Base-by-base conservation (phyloP, 2,329 filamentous ascomycete species). In the Parafenestella ontariensis region DNA sequence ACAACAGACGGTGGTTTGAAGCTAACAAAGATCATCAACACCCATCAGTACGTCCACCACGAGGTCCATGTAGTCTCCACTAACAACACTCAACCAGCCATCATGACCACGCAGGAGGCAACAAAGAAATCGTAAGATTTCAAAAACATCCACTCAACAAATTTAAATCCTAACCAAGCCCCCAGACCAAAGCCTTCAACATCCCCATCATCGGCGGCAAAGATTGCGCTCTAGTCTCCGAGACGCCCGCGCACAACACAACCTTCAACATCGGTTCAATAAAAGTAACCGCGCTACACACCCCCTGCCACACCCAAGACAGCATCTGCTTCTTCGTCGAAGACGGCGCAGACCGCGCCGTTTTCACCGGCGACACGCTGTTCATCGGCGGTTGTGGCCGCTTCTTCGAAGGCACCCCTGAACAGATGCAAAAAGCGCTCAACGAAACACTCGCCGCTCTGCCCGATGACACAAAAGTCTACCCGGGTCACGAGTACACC, bases 401-500 rank as follows among this genome's bases (percentile, higher is more conserved):
- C 52, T 99, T 99, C 81, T 99, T 99, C 70, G 95, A 99, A 77
- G 95, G 95, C 17, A 92, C 83, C 9, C 87, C 92, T 0, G 83
- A 85, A 54, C 90, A 78, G 80, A 99, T 99, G 95, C 85, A 99
- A 79, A 90, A 86, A 66, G 94, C 95, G 0, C 77, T 99, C 68
- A 99, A 99, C 76, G 87, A 91, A 77, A 91, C 88, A 0, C 84
- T 99, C 40, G 91, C 86, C 2, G 78, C 85, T 5, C 79, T 99
- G 51, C 94, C 95, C 0, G 89, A 96, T 65, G 92, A 98, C 67
- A 98, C 95, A 1, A 89, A 89, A 61, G 91, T 99, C 61, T 99
- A 91, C 73, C 93, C 94, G 17, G 95, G 95, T 3, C 95, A 99
- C 70, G 95, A 98, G 76, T 99, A 99, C 79, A 99, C 95, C n/a